phyloP scores from a whole-genome alignment of 805 yeast genomes.

The Diddensiella santjacobensis region DNA sequence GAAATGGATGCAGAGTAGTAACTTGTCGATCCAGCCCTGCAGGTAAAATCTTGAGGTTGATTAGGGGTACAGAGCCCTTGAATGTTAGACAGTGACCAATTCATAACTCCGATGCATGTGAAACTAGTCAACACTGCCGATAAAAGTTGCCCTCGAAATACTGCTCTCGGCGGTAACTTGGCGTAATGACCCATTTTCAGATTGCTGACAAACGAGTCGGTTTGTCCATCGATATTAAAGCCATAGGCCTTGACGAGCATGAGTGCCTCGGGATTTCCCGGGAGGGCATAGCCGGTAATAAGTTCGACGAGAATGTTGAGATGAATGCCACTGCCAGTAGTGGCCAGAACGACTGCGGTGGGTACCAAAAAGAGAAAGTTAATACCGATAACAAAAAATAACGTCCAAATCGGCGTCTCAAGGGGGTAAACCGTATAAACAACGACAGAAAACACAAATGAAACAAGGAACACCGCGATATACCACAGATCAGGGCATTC shows the following conservation, averaged over 20 bases:
- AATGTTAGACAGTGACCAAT: conserved; percentile 32
- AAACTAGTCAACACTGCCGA: conserved; percentile 38
- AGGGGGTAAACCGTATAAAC: conserved; percentile 38
- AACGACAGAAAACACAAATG: conserved; percentile 42
- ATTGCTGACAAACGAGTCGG: conserved; percentile 55
- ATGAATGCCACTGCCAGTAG: conserved; percentile 54
- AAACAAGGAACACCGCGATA: conserved; percentile 41
- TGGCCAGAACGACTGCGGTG: conserved; percentile 54
- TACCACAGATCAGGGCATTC: conserved; percentile 80
- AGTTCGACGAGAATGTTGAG: conserved; percentile 60
- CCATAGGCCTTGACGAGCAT: conserved; percentile 54
- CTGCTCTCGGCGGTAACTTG: conserved; percentile 39
- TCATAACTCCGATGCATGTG: conserved; percentile 28
- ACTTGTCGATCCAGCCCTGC: conserved; percentile 34
- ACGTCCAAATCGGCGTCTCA: conserved; percentile 59
- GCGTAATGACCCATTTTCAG: conserved; percentile 44
- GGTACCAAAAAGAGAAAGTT: conserved; percentile 59
- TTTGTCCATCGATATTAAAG: conserved; percentile 50
- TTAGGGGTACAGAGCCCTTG: conserved; percentile 28
- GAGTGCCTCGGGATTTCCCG: conserved; percentile 59
- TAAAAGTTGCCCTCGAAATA: conserved; percentile 38
- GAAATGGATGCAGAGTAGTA: conserved; percentile 49
- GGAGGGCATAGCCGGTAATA: conserved; percentile 60
- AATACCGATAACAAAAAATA: conserved; percentile 53
- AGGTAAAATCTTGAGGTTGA: conserved; percentile 34